Conservation (phyloP, 371 early-diverging fungal species). For the Mucor racemosus region DNA sequence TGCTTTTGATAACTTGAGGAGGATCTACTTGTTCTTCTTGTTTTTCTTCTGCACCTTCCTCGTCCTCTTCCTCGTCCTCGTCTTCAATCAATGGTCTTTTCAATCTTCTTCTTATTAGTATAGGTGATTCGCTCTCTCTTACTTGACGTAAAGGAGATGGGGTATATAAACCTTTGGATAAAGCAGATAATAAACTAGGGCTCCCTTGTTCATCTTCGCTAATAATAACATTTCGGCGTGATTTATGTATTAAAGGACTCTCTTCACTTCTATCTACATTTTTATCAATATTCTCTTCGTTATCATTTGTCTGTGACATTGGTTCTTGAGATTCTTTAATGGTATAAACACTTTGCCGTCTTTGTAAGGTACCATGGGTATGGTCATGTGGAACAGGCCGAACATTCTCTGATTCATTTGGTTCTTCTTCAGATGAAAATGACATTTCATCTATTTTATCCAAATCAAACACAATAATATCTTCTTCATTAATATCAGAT, state of each 20-base stretch:
- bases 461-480: neutral
- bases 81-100: neutral
- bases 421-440: neutral
- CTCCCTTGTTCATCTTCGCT: slow-evolving; percentile 11
- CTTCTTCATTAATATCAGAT: neutral
- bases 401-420: neutral
- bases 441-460: neutral
- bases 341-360: neutral
- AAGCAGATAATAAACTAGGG: neutral
- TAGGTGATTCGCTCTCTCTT: neutral
- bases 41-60: no score
- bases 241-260: neutral
- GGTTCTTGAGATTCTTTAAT: neutral
- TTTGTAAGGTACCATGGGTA: neutral
- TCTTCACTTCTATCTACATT: neutral
- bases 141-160: slow-evolving; percentile 1
- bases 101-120: neutral
- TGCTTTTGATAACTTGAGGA: neutral
- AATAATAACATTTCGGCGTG: neutral
- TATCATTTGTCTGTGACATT: neutral
- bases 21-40: neutral
- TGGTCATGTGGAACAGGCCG: neutral
- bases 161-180: slow-evolving; percentile 11
- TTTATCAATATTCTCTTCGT: neutral
- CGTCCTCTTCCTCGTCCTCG: neutral